A percentile compares a stretch with the other conserved stretches of the same genome.
These are phyloP conservation scores for Apiotrichum porosum DNA, from an alignment of 1,284 basidiomycete genomes.

Conservation along the genomic window DNA sequence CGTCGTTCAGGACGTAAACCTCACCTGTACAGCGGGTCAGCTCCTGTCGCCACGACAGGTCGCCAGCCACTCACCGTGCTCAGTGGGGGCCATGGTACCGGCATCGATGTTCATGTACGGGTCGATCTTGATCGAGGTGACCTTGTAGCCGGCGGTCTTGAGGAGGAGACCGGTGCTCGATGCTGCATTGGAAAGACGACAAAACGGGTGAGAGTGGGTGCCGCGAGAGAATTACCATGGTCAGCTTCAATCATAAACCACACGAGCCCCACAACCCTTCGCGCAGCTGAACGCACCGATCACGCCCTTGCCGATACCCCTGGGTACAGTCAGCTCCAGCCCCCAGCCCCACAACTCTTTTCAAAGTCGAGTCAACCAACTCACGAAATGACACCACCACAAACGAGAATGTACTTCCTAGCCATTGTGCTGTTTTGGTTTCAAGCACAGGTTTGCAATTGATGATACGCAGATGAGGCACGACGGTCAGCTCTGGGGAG, in stretches of 20 bases:
- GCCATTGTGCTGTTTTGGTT: constrained; percentile 32
- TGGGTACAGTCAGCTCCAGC: constrained; percentile 39
- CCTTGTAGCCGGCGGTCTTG: constrained; percentile 91
- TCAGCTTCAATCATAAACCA: not conserved
- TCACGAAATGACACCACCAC: constrained; percentile 73
- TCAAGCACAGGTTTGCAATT: too few species aligned
- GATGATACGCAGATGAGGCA: too few species aligned
- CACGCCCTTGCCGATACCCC: constrained; percentile 90
- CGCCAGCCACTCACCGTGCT: constrained; percentile 68
- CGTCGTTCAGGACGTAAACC: constrained; percentile 97
- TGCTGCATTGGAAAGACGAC: too few species aligned
- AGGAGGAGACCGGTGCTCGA: constrained; percentile 94
- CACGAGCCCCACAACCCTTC: too few species aligned
- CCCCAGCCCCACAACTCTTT: not conserved
- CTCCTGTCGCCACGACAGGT: not conserved
- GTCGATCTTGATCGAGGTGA: constrained; percentile 99
- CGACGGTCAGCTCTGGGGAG: too few species aligned
- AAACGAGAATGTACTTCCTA: constrained; percentile 88
- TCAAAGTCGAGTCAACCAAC: constrained; percentile 17
- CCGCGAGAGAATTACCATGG: not conserved
- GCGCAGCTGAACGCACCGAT: constrained; percentile 70
- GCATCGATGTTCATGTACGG: constrained; percentile 99
- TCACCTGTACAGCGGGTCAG: constrained; percentile 60
- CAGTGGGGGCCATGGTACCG: constrained; percentile 97
- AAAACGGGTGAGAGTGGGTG: too few species aligned